Base-by-base conservation (phyloP, 768 basidiomycete species). In the Lepiota brunneoincarnata region DNA sequence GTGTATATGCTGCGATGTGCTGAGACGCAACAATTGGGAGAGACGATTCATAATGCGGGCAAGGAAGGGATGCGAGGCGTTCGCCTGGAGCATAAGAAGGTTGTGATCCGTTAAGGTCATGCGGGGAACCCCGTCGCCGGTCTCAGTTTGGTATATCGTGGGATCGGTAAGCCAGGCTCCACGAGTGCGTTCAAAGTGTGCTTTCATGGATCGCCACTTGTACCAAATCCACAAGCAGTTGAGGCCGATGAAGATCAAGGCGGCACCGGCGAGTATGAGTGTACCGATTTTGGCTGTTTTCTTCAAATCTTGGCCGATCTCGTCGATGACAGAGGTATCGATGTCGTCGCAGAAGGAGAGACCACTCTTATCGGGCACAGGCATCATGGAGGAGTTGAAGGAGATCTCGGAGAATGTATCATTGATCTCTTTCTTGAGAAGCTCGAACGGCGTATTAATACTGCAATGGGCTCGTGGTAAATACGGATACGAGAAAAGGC, bases 391-490 rank as follows among this genome's bases (percentile, higher is more conserved):
- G 6, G 87, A 75, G 62, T 91, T 78, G 69, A 94, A 89, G 34
- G 75, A 72, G 37, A 95, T 75, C n/a, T 79, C 79, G 26, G 78
- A 63, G 58, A 97, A 89, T 0, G 93, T 94, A 54, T 85, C 78
- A 64, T 96, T 96, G 68, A 98, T 93, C 46, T 95, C 91, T 56
- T 82, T 75, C 69, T 94, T 97, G 49, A 98, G 68, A 2, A 82
- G 74, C 63, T 97, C 91, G 64, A 98, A 97, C 0, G 96, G 96
- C 0, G 80, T 86, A 64, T 89, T 83, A 59, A 97, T 80, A 51
- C 88, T 93, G 56, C 7, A 20, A 26, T 4, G 42, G 7, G 31
- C 7, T 31, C 31, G 52, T 20, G 51, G 57, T 49, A 20, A 54
- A 47, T 38, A 51, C 46, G 51, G 28, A 54, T 46, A 23, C 14